Base-by-base conservation (phyloP, 2,329 filamentous ascomycete genomes). In the Penicillium janthinellum region DNA sequence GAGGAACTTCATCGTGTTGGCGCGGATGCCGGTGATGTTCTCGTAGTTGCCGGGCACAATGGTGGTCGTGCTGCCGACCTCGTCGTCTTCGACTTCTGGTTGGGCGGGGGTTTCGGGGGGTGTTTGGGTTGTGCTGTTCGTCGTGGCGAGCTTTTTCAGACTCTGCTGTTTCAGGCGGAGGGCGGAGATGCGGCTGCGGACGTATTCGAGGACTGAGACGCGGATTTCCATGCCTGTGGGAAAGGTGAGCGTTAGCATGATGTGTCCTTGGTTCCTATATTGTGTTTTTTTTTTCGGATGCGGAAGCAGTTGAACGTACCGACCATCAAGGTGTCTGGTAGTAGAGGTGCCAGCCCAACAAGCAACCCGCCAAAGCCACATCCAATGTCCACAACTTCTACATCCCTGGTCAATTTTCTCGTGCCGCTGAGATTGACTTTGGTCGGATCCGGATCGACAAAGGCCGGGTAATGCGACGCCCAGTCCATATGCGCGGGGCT, bases 1-100 rank as follows among this genome's bases (percentile, higher is more conserved):
- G n/a, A 99, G 82, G 77, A 98, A 99, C 76, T 99, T 99, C 95
- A 99, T 99, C 5, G 92, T 91, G 80, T 99, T 99, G 66, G 91
- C 91, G 63, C 95, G 89, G 50, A 99, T 82, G 73, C 92, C 96
- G 37, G 90, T 88, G 56, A 94, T 89, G 75, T 99, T 99, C 72
- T 96, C 89, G 75, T 92, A 98, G 49, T 80, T 76, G 17, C 75
- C 74, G 0, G 74, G 68, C 15, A 76, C 62, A 42, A 68, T 66
- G 5, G 64, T 50, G 6, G 61, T 61, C 14, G 65, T 67, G 5
- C 60, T 67, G 42, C 66, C 66, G 57, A 64, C 61, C 12, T 68
- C 66, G 17, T 69, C 67, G 22, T 61, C 56, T 38, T 63, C 57
- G 7, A 41, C 31, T 41, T 42, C 31, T 22, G 55, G 17, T 22